Conservation (phyloP, 257 asterid species). For the Scutellaria baicalensis region DNA sequence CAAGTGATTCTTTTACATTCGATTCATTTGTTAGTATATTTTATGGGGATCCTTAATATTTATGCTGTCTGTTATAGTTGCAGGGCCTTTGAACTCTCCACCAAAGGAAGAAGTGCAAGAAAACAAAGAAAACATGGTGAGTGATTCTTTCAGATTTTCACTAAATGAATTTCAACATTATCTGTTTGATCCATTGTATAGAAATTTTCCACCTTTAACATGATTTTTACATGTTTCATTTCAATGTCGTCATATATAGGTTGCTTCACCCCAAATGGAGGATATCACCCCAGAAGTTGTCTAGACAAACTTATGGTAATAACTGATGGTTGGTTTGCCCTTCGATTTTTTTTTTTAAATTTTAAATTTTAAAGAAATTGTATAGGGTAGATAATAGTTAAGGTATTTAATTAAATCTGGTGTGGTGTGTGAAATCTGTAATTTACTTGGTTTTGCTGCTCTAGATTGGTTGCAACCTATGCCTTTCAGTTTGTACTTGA, state of each 20-base stretch:
- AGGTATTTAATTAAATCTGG: conserved; percentile 4
- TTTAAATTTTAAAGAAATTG: conserved; percentile 11
- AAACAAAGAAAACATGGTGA: conserved; percentile 83
- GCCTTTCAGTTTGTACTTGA: background rate
- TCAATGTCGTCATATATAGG: conserved; percentile 27
- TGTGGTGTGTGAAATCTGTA: conserved; percentile 31
- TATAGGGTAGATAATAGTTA: conserved; percentile 31
- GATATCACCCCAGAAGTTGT: conserved; percentile 33
- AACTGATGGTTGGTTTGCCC: conserved; percentile 6
- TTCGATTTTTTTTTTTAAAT: background rate
- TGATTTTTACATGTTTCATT: background rate
- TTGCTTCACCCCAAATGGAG: conserved; percentile 33
- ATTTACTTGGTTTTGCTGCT: conserved; percentile 1
- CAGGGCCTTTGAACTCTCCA: conserved; percentile 38
- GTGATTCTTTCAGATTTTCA: background rate
- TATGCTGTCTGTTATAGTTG: conserved; percentile 1
- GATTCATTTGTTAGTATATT: background rate
- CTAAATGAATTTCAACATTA: background rate
- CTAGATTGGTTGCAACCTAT: conserved; percentile 12
- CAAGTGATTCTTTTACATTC: background rate
- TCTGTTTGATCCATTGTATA: background rate
- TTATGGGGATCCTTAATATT: background rate
- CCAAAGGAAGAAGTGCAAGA: conserved; percentile 50
- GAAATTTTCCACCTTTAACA: background rate
- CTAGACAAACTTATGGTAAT: conserved; percentile 20